A percentile compares a stretch with the other conserved stretches of the same genome.
phyloP scores from a whole-genome alignment of 805 yeast species.

The Myxozyma sirexii region DNA sequence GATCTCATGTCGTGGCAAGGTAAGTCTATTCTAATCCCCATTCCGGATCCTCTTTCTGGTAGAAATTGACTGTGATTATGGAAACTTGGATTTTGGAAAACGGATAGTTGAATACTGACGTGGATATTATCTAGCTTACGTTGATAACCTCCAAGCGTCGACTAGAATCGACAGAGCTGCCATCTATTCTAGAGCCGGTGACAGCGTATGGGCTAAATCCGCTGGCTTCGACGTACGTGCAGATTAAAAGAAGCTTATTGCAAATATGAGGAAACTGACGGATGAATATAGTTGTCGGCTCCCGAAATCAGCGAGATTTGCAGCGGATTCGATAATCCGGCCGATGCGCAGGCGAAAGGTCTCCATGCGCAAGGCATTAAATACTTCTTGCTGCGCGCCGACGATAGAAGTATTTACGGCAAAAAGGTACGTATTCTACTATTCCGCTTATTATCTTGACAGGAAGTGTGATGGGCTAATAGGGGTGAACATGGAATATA shows the following conservation, averaged over 20 bases:
- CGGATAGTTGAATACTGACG: too few relatives aligned
- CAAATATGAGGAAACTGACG: constrained; percentile 6
- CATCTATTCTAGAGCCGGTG: constrained; percentile 92
- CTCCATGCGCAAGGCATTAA: constrained; percentile 82
- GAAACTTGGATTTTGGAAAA: too few relatives aligned
- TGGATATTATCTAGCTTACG: constrained; percentile 88
- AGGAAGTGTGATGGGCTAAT: not conserved
- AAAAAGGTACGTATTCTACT: constrained; percentile 56
- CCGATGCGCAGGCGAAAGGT: constrained; percentile 80
- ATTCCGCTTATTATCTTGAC: not conserved
- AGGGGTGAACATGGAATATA: too few relatives aligned
- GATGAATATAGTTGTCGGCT: constrained; percentile 50
- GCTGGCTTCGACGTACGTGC: constrained; percentile 53
- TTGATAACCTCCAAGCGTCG: constrained; percentile 86
- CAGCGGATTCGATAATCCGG: constrained; percentile 76
- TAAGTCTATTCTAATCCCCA: constrained; percentile 28
- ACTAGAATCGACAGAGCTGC: constrained; percentile 91
- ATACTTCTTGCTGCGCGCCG: constrained; percentile 86
- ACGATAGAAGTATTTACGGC: constrained; percentile 91
- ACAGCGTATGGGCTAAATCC: constrained; percentile 89
- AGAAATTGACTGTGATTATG: too few relatives aligned
- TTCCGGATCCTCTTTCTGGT: too few relatives aligned
- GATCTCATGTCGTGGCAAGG: constrained; percentile 43
- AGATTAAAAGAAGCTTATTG: too few relatives aligned
- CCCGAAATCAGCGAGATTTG: constrained; percentile 76